phyloP scores from a whole-genome alignment of 176 grass and related monocot genomes.

The Pontederia paniculata region DNA sequence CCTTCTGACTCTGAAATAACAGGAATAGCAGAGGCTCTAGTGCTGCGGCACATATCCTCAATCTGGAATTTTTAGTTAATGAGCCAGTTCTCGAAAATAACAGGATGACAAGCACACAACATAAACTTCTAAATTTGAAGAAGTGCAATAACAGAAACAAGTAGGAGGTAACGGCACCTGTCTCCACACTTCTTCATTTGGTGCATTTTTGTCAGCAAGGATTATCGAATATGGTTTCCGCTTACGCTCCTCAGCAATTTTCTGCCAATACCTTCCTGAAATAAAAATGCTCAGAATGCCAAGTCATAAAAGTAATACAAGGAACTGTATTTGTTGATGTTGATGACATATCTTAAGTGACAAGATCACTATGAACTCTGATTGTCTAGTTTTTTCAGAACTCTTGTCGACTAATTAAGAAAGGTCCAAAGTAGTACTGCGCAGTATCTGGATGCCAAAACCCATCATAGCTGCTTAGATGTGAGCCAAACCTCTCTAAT shows the following conservation, averaged over 20 bases:
- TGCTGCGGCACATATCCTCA: conserved; percentile 69
- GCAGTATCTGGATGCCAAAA: no score
- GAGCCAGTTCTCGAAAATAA: conserved; percentile 1
- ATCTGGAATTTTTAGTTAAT: conserved; percentile 50
- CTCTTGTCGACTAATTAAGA: no score
- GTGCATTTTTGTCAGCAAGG: conserved; percentile 97
- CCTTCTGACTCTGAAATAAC: conserved; percentile 96
- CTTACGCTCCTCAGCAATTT: conserved; percentile 69
- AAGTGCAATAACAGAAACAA: neutral
- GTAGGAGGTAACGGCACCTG: conserved; percentile 38
- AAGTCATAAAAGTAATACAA: neutral
- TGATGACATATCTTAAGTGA: no score
- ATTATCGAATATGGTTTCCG: conserved; percentile 90
- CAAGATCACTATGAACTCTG: no score
- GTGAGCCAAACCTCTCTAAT: no score
- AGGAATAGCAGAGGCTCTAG: conserved; percentile 65
- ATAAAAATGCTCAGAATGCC: conserved; percentile 8
- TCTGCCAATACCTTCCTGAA: conserved; percentile 89
- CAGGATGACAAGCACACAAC: conserved; percentile 1
- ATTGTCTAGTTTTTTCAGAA: no score
- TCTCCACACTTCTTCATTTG: conserved; percentile 96
- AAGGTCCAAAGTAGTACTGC: no score
- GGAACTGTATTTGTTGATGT: no score
- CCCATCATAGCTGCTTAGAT: no score
- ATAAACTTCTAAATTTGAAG: neutral